Percentiles rank a stretch among this genome's conserved stretches.
Evolutionary conservation across 257 asterid species (phyloP).

Genomic region (Voacanga thouarsii): DNA sequence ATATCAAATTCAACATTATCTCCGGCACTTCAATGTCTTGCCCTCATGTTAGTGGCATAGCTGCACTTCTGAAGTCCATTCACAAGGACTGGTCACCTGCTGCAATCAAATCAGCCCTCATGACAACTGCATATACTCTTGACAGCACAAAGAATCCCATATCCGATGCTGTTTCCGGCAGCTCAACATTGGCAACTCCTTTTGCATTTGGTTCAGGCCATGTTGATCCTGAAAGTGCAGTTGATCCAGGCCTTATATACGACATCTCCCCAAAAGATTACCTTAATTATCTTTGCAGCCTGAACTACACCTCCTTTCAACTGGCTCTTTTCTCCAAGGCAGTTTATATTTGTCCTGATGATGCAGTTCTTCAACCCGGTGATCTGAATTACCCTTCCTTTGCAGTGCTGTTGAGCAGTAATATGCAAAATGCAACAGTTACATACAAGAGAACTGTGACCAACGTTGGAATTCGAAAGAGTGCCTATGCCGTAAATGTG

Average conservation of each 20-base stretch:
- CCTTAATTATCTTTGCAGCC: constrained; percentile 49
- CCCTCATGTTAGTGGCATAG: constrained; percentile 69
- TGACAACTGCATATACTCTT: constrained; percentile 56
- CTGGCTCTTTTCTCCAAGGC: constrained; percentile 33
- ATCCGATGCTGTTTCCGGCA: constrained; percentile 35
- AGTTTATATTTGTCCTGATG: constrained; percentile 45
- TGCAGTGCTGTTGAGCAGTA: background rate
- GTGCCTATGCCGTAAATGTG: constrained; percentile 38
- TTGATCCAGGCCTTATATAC: constrained; percentile 66
- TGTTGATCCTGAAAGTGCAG: constrained; percentile 55
- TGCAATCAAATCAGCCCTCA: constrained; percentile 67
- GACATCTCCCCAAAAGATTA: constrained; percentile 52
- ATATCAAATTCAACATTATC: constrained; percentile 49
- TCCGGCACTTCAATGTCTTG: constrained; percentile 89
- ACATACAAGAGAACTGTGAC: constrained; percentile 52
- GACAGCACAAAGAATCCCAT: constrained; percentile 41
- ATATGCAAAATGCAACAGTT: background rate
- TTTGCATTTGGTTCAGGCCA: constrained; percentile 70
- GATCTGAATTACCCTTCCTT: constrained; percentile 64
- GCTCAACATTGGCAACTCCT: constrained; percentile 43
- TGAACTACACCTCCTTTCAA: constrained; percentile 54
- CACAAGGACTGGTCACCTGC: constrained; percentile 71
- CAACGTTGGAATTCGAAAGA: constrained; percentile 52
- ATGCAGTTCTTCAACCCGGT: constrained; percentile 32
- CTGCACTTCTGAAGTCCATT: constrained; percentile 57